Percentiles rank a stretch among this genome's conserved stretches.
Evolutionary conservation across 1,139 yeast species (phyloP).

Genomic region (Zygosaccharomyces pseudobailii): DNA sequence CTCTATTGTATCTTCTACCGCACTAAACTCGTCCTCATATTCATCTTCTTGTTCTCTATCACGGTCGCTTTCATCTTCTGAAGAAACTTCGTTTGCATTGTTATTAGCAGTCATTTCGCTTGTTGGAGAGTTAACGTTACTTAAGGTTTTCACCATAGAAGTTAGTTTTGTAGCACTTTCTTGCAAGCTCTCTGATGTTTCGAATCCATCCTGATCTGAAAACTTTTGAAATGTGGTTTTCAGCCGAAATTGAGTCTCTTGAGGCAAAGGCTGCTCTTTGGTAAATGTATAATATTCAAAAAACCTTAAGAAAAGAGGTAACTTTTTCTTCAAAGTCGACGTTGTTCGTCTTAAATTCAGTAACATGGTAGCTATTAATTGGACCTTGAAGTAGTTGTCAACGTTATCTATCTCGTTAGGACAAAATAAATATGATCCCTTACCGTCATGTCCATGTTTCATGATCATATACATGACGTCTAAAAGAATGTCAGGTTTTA

Average conservation of each 20-base stretch:
- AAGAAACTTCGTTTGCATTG: conserved; percentile 11
- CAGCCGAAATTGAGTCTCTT: conserved; percentile 57
- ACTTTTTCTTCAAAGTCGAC: conserved; percentile 25
- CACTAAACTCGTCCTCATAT: conserved; percentile 25
- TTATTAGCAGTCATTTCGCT: conserved; percentile 18
- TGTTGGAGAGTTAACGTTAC: conserved; percentile 15
- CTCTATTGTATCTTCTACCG: conserved; percentile 26
- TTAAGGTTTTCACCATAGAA: conserved; percentile 22
- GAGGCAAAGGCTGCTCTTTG: conserved; percentile 61
- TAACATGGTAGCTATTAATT: conserved; percentile 44
- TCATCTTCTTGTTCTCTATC: conserved; percentile 22
- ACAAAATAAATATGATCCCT: conserved; percentile 48
- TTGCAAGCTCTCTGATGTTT: conserved; percentile 39
- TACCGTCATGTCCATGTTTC: conserved; percentile 63
- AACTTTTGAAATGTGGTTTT: conserved; percentile 40
- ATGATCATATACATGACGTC: conserved; percentile 57
- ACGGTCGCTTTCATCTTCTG: conserved; percentile 16
- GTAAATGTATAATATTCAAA: conserved; percentile 73
- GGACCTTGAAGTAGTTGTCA: conserved; percentile 68
- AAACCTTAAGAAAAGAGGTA: conserved; percentile 50
- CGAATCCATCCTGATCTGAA: conserved; percentile 33
- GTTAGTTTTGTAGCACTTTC: conserved; percentile 43
- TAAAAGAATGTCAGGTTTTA: conserved; percentile 45
- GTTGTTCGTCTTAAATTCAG: conserved; percentile 21
- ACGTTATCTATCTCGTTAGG: conserved; percentile 51